phyloP scores from a whole-genome alignment of 176 grass and related monocot genomes.

The Oryza nivara region DNA sequence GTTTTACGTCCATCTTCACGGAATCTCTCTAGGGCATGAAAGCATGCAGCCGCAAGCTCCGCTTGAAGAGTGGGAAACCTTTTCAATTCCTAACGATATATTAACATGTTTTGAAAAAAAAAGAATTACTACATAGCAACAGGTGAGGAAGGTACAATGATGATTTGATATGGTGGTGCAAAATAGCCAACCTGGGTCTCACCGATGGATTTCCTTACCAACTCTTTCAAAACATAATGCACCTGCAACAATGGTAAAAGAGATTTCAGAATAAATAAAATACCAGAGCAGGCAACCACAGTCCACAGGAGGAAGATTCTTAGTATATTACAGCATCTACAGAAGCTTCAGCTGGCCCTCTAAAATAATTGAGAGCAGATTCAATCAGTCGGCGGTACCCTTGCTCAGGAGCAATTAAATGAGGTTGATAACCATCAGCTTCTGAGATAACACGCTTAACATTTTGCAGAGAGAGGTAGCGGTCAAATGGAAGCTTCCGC shows the following conservation, averaged over 20 bases:
- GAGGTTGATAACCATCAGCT: constrained; percentile 96
- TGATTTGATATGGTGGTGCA: constrained; percentile 1
- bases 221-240: constrained; percentile 89
- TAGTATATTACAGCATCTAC: constrained; percentile 79
- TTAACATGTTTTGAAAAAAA: constrained; percentile 14
- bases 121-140: constrained; percentile 5
- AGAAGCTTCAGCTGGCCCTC: constrained; percentile 97
- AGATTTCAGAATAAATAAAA: constrained; percentile 11
- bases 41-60: constrained; percentile 80
- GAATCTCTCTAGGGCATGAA: constrained; percentile 75
- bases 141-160: background rate
- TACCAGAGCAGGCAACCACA: background rate
- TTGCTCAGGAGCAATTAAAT: constrained; percentile 98
- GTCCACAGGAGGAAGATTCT: constrained; percentile 37
- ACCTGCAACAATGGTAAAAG: constrained; percentile 57
- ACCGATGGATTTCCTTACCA: constrained; percentile 91
- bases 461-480: constrained; percentile 79
- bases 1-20: constrained; percentile 83
- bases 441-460: constrained; percentile 88
- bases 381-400: constrained; percentile 93
- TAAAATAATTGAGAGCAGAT: constrained; percentile 88
- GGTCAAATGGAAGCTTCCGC: constrained; percentile 92
- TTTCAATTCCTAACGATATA: constrained; percentile 69
- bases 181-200: constrained; percentile 74
- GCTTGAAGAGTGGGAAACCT: constrained; percentile 84